Evolutionary conservation across 2,329 filamentous ascomycete genomes (phyloP), one percentile per base, ranked within the genome.

Genomic region (Fusarium sp.): DNA sequence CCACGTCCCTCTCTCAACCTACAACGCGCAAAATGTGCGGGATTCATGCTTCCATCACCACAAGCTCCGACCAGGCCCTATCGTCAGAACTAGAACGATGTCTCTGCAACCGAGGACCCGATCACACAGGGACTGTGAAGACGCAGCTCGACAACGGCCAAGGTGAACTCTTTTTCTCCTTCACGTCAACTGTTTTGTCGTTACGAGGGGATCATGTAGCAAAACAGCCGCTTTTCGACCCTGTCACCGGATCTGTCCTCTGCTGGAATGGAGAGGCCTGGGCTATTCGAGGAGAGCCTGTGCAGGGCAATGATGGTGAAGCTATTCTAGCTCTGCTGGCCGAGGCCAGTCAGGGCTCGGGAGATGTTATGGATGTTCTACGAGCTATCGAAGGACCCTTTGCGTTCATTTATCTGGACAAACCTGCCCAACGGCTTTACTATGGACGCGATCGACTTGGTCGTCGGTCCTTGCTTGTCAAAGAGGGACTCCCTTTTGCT

Each of bases 201-300:
- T 84, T 99, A n/a, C 89, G 96, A 73, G 95, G 95, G 27, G 86
- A 89, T 51, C 83, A 88, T 66, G 77, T 96, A 51, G 88, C 90
- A 9, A 78, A 81, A 34, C 96, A 98, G 78, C 96, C 96, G 3
- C 86, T 97, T 6, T 79, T 86, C 43, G 87, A 91, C 69, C 40
- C 76, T 4, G 68, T 73, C 0, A 86, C 85, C 1, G 84, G 85
- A 6, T 93, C 91, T 2, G 83, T 93, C 1, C 84, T 99, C 4
- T 98, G 95, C 85, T 99, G 96, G 96, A 99, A 99, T 76, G 96
- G 96, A 45, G 96, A 99, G 78, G 95, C 94, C 2, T 99, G 96
- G 96, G 90, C 87, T 60, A 85, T 97, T 51, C 81, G 80, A 11
- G 85, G 85, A 34, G 73, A 85, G 12, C 74, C 78, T 2, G 83